These are phyloP conservation scores for Gossypium arboreum DNA, from an alignment of 345 rosid genomes.

Conservation along the genomic window DNA sequence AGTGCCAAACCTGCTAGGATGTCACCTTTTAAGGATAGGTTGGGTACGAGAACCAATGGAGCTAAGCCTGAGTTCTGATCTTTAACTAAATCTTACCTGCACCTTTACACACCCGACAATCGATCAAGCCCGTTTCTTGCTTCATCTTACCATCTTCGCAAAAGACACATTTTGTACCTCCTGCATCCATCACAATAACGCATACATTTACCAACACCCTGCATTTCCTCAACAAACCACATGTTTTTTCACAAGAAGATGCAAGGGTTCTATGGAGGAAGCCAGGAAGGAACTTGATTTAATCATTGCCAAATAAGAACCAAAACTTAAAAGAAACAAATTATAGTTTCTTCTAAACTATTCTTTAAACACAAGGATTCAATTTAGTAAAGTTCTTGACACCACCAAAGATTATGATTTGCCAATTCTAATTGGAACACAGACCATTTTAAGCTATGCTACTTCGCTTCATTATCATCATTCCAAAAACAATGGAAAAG, in stretches of 20 bases:
- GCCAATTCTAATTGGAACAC: not conserved
- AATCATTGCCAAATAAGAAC: not conserved
- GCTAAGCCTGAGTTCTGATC: not conserved
- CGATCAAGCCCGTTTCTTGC: slow-evolving; percentile 61
- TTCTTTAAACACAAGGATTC: not conserved
- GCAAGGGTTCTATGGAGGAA: not conserved
- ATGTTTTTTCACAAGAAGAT: not conserved
- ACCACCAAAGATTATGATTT: not conserved
- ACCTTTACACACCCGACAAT: slow-evolving; percentile 88
- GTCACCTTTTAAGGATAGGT: not conserved
- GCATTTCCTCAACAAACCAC: not conserved
- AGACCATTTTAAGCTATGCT: not conserved
- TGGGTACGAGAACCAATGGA: too few relatives aligned
- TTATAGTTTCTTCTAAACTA: not conserved
- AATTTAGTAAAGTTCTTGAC: not conserved
- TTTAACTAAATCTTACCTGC: slow-evolving; percentile 50
- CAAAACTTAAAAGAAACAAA: not conserved
- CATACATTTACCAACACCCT: not conserved
- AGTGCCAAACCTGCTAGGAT: not conserved
- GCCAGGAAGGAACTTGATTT: not conserved
- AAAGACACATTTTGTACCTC: slow-evolving; percentile 91
- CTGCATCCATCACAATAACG: slow-evolving; percentile 30
- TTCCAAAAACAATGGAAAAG: not conserved
- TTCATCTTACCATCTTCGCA: slow-evolving; percentile 84
- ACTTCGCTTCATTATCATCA: not conserved